Conservation (phyloP, 192 early-diverging fungal genomes). For the Gamsiella multidivaricata region DNA sequence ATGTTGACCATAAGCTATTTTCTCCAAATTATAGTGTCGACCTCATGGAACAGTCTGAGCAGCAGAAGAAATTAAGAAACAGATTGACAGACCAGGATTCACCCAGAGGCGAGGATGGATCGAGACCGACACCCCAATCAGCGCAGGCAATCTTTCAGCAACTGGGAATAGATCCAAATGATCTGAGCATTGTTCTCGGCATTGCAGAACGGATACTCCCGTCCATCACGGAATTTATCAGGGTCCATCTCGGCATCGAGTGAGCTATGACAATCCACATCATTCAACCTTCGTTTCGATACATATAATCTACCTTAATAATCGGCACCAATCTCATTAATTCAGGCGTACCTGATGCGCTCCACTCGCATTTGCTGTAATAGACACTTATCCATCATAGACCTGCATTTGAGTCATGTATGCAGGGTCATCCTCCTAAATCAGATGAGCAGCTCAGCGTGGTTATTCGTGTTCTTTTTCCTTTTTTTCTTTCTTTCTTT, state of each 20-base stretch:
- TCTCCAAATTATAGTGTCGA: slow-evolving; percentile 17
- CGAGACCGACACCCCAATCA: neutral
- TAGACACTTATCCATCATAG: no score
- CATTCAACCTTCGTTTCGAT: neutral
- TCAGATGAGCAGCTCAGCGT: no score
- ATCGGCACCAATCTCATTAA: neutral
- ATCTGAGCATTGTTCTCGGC: slow-evolving; percentile 59
- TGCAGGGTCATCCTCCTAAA: no score
- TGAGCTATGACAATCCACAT: slow-evolving; percentile 1
- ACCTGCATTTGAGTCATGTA: no score
- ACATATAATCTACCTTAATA: neutral
- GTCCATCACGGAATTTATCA: slow-evolving; percentile 57
- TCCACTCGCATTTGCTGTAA: no score
- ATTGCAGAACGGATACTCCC: slow-evolving; percentile 61
- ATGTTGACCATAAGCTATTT: neutral
- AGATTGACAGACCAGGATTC: neutral
- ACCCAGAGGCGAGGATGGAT: slow-evolving; percentile 6
- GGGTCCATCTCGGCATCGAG: slow-evolving; percentile 39
- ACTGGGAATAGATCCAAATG: slow-evolving; percentile 38
- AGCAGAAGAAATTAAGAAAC: neutral
- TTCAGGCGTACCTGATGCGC: no score
- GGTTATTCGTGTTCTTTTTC: no score
- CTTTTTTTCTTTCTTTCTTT: no score
- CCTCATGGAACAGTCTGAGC: slow-evolving; percentile 26
- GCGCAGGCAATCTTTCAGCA: slow-evolving; percentile 41